These are phyloP conservation scores for Coemansia sp. DNA, from an alignment of 192 early-diverging fungal genomes.

Conservation along the genomic window DNA sequence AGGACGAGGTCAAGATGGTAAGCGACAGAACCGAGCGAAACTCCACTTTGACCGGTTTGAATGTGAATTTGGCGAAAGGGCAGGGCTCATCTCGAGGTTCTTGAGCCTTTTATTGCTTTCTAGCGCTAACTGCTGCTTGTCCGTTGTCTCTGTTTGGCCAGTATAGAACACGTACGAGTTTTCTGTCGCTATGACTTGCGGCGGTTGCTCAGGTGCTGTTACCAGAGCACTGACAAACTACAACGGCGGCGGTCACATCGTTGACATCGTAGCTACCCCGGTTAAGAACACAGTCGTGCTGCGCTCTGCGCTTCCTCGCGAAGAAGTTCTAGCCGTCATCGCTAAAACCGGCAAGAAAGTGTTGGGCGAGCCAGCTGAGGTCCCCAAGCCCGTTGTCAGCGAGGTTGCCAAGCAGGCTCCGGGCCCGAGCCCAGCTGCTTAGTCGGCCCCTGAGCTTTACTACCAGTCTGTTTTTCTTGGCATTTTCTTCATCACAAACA, in stretches of 20 bases:
- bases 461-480: neutral
- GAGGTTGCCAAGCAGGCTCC: neutral
- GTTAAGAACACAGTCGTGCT: neutral
- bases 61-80: neutral
- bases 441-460: neutral
- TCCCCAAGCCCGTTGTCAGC: neutral
- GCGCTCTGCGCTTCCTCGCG: neutral
- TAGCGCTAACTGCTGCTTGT: neutral
- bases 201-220: conserved; percentile 24
- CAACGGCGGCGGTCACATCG: neutral
- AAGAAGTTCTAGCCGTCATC: neutral
- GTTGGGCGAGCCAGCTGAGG: neutral
- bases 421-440: neutral
- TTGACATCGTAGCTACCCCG: neutral
- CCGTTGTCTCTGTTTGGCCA: neutral
- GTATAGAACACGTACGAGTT: conserved; percentile 10
- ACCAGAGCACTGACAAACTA: conserved; percentile 13
- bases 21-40: neutral
- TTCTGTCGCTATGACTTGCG: conserved; percentile 14
- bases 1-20: neutral
- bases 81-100: neutral
- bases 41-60: neutral
- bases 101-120: neutral
- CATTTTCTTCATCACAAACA: neutral
- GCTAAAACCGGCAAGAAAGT: neutral